A percentile compares a stretch with the other conserved stretches of the same genome.
Conservation (phyloP, 371 early-diverging fungal genomes). For the Mucor piriformis region DNA sequence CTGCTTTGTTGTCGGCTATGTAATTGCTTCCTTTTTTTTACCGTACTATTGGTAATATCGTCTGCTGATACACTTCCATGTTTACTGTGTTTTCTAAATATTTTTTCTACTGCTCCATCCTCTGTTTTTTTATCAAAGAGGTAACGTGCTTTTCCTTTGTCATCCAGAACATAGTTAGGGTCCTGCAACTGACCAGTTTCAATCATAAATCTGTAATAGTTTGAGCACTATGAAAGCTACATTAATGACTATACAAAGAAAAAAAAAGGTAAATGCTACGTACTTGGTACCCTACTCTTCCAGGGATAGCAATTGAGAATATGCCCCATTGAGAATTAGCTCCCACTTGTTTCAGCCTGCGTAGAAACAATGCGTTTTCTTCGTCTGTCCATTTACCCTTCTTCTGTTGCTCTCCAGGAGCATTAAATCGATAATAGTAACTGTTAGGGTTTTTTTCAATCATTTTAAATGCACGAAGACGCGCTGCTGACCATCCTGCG, state of each 20-base stretch:
- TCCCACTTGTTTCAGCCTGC: slow-evolving; percentile 79
- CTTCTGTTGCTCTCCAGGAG: slow-evolving; percentile 90
- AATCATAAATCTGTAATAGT: slow-evolving; percentile 86
- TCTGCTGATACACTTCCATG: slow-evolving; percentile 17
- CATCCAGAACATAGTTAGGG: slow-evolving; percentile 85
- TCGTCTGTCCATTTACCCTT: slow-evolving; percentile 85
- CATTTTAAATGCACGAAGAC: slow-evolving; percentile 83
- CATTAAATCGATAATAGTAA: slow-evolving; percentile 96
- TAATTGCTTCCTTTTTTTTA: slow-evolving; percentile 16
- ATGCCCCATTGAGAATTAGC: slow-evolving; percentile 94
- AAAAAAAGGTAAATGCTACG: background rate
- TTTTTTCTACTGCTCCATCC: slow-evolving; percentile 74
- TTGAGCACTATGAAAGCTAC: slow-evolving; percentile 73
- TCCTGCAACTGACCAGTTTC: slow-evolving; percentile 82
- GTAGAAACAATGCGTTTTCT: slow-evolving; percentile 80
- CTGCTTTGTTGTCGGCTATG: background rate
- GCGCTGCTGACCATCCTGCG: slow-evolving; percentile 91
- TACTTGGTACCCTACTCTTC: slow-evolving; percentile 93
- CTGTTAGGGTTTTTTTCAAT: slow-evolving; percentile 91
- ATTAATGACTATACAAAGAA: background rate
- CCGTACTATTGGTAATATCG: background rate
- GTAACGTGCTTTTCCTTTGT: slow-evolving; percentile 85
- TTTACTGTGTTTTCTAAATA: slow-evolving; percentile 72
- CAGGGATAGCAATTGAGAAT: slow-evolving; percentile 91
- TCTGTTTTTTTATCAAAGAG: slow-evolving; percentile 80